Base-by-base conservation (phyloP, 2,329 filamentous ascomycete species). In the Aspergillus persii region DNA sequence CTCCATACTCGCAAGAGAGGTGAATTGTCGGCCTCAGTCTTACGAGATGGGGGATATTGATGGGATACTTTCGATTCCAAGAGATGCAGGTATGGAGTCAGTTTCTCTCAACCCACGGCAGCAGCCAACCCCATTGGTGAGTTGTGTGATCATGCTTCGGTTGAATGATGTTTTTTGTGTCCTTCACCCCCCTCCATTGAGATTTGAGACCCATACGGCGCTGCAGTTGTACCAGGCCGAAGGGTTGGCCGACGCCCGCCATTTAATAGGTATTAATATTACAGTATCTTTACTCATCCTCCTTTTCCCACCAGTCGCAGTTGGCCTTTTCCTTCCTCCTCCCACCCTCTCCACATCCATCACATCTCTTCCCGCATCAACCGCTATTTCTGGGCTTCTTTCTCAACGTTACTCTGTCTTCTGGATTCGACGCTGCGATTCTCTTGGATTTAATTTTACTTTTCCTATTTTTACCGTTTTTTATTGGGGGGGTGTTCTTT, bases 81-180 rank as follows among this genome's bases (percentile, higher is more conserved):
- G 31, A 36, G 31, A 36, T 8, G 12, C 44, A 30, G 29, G 27
- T 26, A 41, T 31, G 49, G 33, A 18, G 15, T 56, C n/a, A 46
- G 52, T 56, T 51, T 23, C 18, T 23, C 18, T 23, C 18, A 23
- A 23, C 18, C 61, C 59, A 62, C 60, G 44, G 51, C 30, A 18
- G 29, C 30, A 39, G 49, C 52, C 12, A 44, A 36, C 55, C 36
- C 56, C 50, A 59, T 64, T 63, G 62, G 58, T 41, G 46, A 59
- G 50, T 47, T 27, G 48, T 31, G 36, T 30, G 29, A 46, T 54
- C 54, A 56, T 53, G 51, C 54, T 60, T 62, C 49, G 54, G 41
- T 60, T 62, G 44, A 46, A 57, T 47, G 56, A 57, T 47, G 48
- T 31, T 31, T 56, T 51, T 54, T 50, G 39, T 50, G 44, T 33